Conservation (phyloP, 257 asterid genomes). For the Fraxinus cuspidata region DNA sequence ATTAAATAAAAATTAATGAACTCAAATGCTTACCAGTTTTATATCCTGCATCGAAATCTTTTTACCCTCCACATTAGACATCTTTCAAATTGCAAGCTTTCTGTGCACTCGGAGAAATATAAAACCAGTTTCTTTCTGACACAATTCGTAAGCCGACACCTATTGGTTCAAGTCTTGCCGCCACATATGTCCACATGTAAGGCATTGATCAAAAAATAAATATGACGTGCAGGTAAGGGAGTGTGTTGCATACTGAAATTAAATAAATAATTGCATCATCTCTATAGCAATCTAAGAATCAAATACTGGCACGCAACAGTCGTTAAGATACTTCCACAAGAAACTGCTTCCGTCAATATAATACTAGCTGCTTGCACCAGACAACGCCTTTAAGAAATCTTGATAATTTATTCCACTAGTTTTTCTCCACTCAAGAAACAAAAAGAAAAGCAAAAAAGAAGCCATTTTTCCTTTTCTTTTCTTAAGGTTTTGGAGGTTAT, state of each 20-base stretch:
- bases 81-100: constrained; percentile 23
- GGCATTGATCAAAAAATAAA: neutral
- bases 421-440: neutral
- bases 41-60: constrained; percentile 51
- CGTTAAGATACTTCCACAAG: neutral
- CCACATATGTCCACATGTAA: neutral
- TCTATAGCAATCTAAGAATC: constrained; percentile 2
- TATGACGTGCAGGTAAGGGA: neutral
- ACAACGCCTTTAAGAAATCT: neutral
- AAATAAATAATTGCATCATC: neutral
- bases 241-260: neutral
- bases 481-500: neutral
- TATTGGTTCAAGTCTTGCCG: neutral
- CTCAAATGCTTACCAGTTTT: constrained; percentile 51
- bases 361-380: neutral
- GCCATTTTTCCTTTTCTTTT: neutral
- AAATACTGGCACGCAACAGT: neutral
- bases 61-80: constrained; percentile 60
- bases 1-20: neutral
- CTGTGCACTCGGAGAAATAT: constrained; percentile 21
- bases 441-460: neutral
- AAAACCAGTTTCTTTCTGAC: neutral
- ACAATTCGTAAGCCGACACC: constrained; percentile 20
- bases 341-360: constrained; percentile 16
- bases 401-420: constrained; percentile 12